These are phyloP conservation scores for Pseudogymnoascus sp. DNA, from an alignment of 2,329 filamentous ascomycete genomes.

Conservation along the genomic window DNA sequence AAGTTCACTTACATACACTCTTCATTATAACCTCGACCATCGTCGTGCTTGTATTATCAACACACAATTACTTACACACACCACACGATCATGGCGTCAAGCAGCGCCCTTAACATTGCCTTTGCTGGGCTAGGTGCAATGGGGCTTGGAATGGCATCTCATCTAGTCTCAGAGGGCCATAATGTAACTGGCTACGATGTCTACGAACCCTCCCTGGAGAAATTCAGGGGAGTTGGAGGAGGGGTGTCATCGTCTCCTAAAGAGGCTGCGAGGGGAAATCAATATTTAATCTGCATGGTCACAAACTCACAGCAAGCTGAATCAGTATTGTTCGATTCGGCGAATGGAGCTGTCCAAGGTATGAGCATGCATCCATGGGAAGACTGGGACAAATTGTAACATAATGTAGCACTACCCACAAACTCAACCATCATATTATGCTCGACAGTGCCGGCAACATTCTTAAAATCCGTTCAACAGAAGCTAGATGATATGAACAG, in stretches of 20 bases:
- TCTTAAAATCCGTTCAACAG: slow-evolving; percentile 53
- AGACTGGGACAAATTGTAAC: slow-evolving; percentile 17
- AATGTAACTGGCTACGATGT: slow-evolving; percentile 66
- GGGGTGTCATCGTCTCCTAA: slow-evolving; percentile 51
- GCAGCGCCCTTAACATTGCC: slow-evolving; percentile 44
- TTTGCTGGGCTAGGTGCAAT: slow-evolving; percentile 75
- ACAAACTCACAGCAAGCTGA: slow-evolving; percentile 65
- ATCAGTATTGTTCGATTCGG: slow-evolving; percentile 54
- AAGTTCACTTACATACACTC: neutral
- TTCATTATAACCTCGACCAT: neutral
- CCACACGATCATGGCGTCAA: neutral
- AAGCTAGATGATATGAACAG: slow-evolving; percentile 50
- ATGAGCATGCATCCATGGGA: neutral
- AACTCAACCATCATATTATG: slow-evolving; percentile 56
- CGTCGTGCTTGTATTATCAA: neutral
- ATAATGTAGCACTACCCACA: slow-evolving; percentile 37
- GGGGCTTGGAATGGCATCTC: slow-evolving; percentile 75
- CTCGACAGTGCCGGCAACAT: slow-evolving; percentile 63
- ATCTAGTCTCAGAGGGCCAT: slow-evolving; percentile 62
- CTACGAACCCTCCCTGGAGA: slow-evolving; percentile 58
- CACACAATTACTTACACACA: neutral
- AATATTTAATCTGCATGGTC: slow-evolving; percentile 68
- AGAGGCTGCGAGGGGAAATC: slow-evolving; percentile 52
- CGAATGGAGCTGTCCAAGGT: slow-evolving; percentile 41
- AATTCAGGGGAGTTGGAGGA: slow-evolving; percentile 58